Evolutionary conservation across 2,329 filamentous ascomycete genomes (phyloP).

Genomic region (Colletotrichum truncatum): DNA sequence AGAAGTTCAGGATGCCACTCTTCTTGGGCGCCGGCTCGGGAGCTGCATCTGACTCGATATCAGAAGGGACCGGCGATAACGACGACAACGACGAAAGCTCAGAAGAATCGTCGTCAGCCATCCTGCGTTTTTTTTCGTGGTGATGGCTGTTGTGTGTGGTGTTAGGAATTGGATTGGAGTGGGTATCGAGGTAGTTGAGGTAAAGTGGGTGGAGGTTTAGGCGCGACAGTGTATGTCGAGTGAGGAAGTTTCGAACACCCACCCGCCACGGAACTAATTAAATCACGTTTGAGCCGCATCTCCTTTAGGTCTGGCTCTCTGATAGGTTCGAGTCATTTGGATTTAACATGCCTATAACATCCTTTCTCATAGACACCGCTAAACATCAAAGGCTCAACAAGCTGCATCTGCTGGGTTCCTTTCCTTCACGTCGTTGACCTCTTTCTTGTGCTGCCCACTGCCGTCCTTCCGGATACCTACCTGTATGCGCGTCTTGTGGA

Average conservation of each 20-base stretch:
- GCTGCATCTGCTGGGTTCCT: background rate
- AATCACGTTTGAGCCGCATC: conserved; percentile 32
- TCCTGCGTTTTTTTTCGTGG: conserved; percentile 42
- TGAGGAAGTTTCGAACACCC: conserved; percentile 28
- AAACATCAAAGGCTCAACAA: background rate
- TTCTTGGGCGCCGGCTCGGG: conserved; percentile 58
- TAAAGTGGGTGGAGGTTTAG: conserved; percentile 35
- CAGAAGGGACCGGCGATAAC: conserved; percentile 53
- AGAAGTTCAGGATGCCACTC: conserved; percentile 73
- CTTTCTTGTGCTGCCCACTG: background rate
- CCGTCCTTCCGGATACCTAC: background rate
- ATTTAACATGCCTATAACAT: conserved; percentile 21
- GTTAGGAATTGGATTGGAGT: conserved; percentile 22
- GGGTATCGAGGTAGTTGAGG: conserved; percentile 36
- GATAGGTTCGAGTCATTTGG: conserved; percentile 33
- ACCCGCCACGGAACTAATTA: conserved; percentile 27
- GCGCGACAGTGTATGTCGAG: conserved; percentile 25
- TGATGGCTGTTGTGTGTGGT: conserved; percentile 5
- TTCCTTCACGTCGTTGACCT: background rate
- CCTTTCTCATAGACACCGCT: background rate
- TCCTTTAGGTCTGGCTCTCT: conserved; percentile 23
- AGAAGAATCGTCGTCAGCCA: conserved; percentile 71
- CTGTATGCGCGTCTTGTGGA: conserved; percentile 4
- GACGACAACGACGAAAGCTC: conserved; percentile 69
- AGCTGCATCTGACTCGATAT: conserved; percentile 62